A percentile compares a stretch with the other conserved stretches of the same genome.
Conservation (phyloP, 768 basidiomycete genomes). For the Naganishia onofrii region DNA sequence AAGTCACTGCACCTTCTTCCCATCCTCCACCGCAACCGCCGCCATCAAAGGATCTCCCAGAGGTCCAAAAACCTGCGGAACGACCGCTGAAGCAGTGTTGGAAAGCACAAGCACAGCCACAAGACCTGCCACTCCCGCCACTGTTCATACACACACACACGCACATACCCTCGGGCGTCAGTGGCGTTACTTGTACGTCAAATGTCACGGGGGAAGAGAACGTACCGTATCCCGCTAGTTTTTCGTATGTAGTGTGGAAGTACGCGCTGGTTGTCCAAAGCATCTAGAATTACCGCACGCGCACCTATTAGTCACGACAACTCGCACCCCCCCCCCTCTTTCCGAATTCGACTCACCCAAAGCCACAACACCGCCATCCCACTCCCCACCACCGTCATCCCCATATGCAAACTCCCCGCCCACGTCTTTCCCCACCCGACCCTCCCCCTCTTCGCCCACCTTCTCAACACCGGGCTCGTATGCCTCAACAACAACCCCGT, state of each 20-base stretch:
- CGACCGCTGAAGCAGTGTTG: not conserved
- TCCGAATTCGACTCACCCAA: constrained; percentile 53
- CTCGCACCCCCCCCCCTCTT: too few species aligned
- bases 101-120: not conserved
- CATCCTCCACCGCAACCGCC: not conserved
- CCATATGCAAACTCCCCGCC: constrained; percentile 9
- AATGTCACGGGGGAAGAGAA: constrained; percentile 35
- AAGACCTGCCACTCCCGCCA: constrained; percentile 4
- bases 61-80: constrained; percentile 8
- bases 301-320: too few species aligned
- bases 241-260: constrained; percentile 86
- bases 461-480: constrained; percentile 55
- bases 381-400: not conserved
- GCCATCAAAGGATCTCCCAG: not conserved
- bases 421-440: constrained; percentile 5
- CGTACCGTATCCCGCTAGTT: constrained; percentile 78
- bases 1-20: constrained; percentile 18
- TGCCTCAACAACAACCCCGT: constrained; percentile 76
- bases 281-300: too few species aligned
- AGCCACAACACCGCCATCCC: constrained; percentile 65
- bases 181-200: not conserved
- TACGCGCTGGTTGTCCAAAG: constrained; percentile 77
- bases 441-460: constrained; percentile 20
- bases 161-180: too few species aligned
- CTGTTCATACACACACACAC: not conserved